Conservation (phyloP, 2,329 filamentous ascomycete genomes). For the Penicillium capsulatum region DNA sequence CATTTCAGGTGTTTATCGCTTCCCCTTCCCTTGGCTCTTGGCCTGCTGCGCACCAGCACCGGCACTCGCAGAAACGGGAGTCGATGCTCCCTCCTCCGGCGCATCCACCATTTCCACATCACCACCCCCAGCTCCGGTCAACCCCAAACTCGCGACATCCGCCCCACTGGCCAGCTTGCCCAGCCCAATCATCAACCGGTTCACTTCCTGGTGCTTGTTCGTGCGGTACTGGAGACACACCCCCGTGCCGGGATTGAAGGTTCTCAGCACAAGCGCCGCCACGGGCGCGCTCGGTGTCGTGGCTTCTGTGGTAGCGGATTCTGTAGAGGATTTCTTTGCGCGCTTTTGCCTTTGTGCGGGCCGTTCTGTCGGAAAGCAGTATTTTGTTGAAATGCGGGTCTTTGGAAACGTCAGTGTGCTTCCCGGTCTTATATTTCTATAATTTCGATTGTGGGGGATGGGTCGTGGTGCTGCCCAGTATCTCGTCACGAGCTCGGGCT, state of each 20-base stretch:
- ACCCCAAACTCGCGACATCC: constrained; percentile 55
- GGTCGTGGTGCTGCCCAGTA: background rate
- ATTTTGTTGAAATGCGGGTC: constrained; percentile 90
- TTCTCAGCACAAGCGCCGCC: constrained; percentile 77
- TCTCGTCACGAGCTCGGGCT: background rate
- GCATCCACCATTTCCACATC: constrained; percentile 36
- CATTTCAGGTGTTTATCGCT: too few relatives aligned
- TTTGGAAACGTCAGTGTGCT: constrained; percentile 39
- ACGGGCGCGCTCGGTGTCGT: constrained; percentile 60
- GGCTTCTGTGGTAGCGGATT: background rate
- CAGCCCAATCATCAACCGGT: constrained; percentile 70
- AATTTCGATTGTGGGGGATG: background rate
- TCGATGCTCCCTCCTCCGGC: constrained; percentile 27
- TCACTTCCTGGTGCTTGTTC: constrained; percentile 71
- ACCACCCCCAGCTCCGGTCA: constrained; percentile 34
- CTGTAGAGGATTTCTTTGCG: constrained; percentile 38
- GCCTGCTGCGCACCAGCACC: constrained; percentile 29
- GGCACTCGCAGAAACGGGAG: constrained; percentile 33
- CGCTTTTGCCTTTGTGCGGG: constrained; percentile 26
- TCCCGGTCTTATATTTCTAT: constrained; percentile 4
- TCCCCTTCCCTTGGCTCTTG: constrained; percentile 37
- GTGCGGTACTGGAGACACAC: constrained; percentile 87
- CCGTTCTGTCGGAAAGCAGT: constrained; percentile 57
- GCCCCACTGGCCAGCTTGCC: constrained; percentile 68
- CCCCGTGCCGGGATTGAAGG: constrained; percentile 78